Percentiles rank a stretch among this genome's conserved stretches.
Evolutionary conservation across 1,284 basidiomycete species (phyloP).

Genomic region (Ceratobasidium sp.): DNA sequence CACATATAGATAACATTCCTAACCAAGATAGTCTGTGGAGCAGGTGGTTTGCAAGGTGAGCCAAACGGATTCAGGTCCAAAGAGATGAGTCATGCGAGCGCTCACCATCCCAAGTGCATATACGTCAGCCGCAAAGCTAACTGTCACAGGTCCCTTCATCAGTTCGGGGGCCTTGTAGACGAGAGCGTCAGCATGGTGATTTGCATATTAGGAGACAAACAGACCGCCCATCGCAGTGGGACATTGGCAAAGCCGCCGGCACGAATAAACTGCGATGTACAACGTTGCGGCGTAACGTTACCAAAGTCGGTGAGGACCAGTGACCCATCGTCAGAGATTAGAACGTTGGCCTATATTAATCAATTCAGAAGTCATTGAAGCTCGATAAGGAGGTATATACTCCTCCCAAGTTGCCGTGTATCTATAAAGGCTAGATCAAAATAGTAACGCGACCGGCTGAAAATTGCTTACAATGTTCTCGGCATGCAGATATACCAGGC

Average conservation of each 20-base stretch:
- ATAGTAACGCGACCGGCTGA: neutral
- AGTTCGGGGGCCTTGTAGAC: constrained; percentile 31
- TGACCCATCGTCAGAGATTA: neutral
- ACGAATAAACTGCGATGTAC: no score
- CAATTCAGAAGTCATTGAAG: neutral
- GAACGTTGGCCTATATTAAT: constrained; percentile 5
- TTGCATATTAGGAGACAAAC: no score
- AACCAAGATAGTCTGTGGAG: constrained; percentile 18
- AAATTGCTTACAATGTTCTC: neutral
- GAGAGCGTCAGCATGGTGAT: no score
- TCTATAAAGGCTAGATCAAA: neutral
- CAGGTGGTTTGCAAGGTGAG: no score
- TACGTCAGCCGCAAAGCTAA: neutral
- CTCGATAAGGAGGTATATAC: neutral
- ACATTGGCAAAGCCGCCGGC: no score
- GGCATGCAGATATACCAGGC: constrained; percentile 7
- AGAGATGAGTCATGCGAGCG: no score
- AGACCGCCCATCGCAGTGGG: no score
- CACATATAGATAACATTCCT: neutral
- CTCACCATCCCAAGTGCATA: constrained; percentile 32
- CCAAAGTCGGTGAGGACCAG: constrained; percentile 16
- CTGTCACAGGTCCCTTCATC: neutral
- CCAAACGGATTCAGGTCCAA: neutral
- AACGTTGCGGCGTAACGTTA: no score
- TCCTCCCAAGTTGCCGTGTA: constrained; percentile 11